phyloP scores from a whole-genome alignment of 306 rosid genomes.

The Prunus persica region DNA sequence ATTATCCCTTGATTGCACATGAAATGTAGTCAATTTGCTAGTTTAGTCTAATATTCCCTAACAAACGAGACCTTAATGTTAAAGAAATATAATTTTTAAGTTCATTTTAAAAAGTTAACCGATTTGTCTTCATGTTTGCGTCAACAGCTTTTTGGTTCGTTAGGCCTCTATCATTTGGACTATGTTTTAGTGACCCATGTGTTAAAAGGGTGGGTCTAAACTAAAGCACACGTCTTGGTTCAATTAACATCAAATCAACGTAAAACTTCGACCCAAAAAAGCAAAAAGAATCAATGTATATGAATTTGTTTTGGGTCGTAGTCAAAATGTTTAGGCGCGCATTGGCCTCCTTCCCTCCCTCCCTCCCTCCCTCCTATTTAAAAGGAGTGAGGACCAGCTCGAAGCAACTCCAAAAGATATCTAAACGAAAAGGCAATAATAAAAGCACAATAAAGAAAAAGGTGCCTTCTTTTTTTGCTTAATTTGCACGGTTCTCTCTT shows the following conservation, averaged over 20 bases:
- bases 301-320: background rate
- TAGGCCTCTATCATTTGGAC: no score
- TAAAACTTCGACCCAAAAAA: no score
- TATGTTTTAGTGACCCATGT: no score
- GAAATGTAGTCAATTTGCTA: no score
- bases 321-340: background rate
- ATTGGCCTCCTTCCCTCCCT: background rate
- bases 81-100: no score
- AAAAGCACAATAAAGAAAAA: constrained; percentile 4
- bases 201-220: no score
- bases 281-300: background rate
- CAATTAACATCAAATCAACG: background rate
- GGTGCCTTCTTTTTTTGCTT: background rate
- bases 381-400: background rate
- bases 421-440: background rate
- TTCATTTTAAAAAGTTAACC: no score
- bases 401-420: background rate
- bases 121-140: no score
- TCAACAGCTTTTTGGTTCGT: no score
- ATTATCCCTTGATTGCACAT: no score
- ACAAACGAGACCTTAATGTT: no score
- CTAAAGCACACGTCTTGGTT: background rate
- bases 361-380: background rate
- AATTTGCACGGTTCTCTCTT: background rate
- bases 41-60: no score